Evolutionary conservation across 768 basidiomycete species (phyloP), one percentile per base, ranked within the genome.

Genomic region (Tylopilus subfusipes): DNA sequence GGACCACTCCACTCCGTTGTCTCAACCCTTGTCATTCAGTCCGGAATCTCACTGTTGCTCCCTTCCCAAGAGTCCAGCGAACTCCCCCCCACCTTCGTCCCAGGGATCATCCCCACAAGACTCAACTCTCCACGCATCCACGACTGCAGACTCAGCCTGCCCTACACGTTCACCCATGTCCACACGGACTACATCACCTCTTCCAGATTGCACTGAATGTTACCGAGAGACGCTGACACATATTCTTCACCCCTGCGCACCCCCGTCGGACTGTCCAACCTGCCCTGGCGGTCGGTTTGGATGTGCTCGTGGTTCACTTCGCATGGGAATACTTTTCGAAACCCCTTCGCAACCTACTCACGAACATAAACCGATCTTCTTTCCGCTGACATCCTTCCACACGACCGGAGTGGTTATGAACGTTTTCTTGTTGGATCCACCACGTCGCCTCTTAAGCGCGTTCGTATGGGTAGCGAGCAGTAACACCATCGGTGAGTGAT

Each of bases 351-450:
- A 61, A 10, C 38, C 50, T 24, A 33, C 21, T 5, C 34, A 39
- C 8, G 64, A 65, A 44, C 42, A 51, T 10, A 62, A 72, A 21
- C 86, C 86, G 1, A 52, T 71, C 2, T 88, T 88, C 61, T 79
- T 77, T 11, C 77, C 75, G 46, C 76, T 86, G n/a, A 80, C 83
- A 18, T 75, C 78, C 12, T 88, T 88, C 61, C 78, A 78, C 57
- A 86, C 83, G 0, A 75, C 76, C 0, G 86, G 86, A 4, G 79
- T 84, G 13, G 86, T 88, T 13, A 87, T 88, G 85, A 88, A 88
- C 59, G 82, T 89, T 24, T 89, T 88, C 63, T 74, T 89, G 22
- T 76, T 89, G 27, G 86, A 88, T 60, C 85, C 86, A 0, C 74
- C 78, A 5, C 75, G 76, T 42, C 73, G 83, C 39, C 69, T 88